Evolutionary conservation across 139 green algal genomes (phyloP), one percentile per base, ranked within the genome.

Genomic region (Astrephomene gubernaculifera): DNA sequence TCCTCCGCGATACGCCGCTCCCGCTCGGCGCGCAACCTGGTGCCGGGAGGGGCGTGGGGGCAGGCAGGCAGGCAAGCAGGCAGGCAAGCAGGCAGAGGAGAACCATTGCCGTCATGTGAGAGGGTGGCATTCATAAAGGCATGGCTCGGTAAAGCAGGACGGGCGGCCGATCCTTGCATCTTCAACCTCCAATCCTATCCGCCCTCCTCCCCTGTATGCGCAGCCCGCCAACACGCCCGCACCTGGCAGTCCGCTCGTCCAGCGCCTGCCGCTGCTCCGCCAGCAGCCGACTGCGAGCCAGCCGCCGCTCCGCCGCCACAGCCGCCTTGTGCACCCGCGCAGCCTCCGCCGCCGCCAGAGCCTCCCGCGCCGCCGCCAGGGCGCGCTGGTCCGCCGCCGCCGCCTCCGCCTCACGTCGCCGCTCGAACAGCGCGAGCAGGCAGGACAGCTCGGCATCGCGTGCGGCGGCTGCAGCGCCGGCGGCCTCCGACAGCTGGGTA

Each of bases 1-100:
- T 84, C 78, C 64, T 84, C 78, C 21, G 63, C 78, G 43, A 84
- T 52, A 9, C 63, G 78, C 38, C 78, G 41, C 41, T 84, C 41
- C 2, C 78, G 78, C 78, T 84, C 78, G 1, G 31, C 41, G 0
- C 63, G 63, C n/a, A 21, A 14, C 61, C 78, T 84, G 78, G 2
- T 1, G 31, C 3, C n/a, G n/a, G n/a, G n/a, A n/a, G n/a, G n/a
- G n/a, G n/a, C n/a, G n/a, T n/a, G n/a, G n/a, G n/a, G n/a, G n/a
- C n/a, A n/a, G n/a, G n/a, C n/a, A n/a, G n/a, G n/a, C n/a, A n/a
- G n/a, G n/a, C n/a, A n/a, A n/a, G n/a, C n/a, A n/a, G n/a, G n/a
- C n/a, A n/a, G n/a, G n/a, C n/a, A n/a, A n/a, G n/a, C n/a, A n/a
- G n/a, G n/a, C n/a, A n/a, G n/a, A n/a, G n/a, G n/a, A n/a, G n/a